Conservation (phyloP, 345 rosid species). For the Acer yangbiense region DNA sequence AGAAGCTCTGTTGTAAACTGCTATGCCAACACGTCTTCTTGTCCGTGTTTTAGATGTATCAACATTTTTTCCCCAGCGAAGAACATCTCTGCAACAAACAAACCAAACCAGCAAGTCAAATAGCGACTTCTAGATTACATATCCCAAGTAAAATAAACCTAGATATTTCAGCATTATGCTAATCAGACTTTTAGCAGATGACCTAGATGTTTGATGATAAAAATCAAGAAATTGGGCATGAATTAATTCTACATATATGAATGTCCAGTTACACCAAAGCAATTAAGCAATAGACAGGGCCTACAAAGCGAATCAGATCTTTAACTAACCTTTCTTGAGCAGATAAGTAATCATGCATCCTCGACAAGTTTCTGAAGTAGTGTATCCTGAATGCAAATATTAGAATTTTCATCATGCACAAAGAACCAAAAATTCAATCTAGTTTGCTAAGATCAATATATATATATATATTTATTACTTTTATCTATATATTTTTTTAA, state of each 20-base stretch:
- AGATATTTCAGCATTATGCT: too few relatives aligned
- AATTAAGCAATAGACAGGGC: background rate
- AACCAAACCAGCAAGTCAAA: constrained; percentile 2
- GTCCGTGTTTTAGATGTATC: too few relatives aligned
- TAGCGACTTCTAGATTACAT: background rate
- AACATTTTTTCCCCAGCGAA: too few relatives aligned
- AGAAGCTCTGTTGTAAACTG: too few relatives aligned
- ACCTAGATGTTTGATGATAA: background rate
- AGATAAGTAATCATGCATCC: too few relatives aligned
- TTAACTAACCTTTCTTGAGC: constrained; percentile 69
- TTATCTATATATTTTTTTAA: background rate
- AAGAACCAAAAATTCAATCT: background rate
- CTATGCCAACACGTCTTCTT: too few relatives aligned
- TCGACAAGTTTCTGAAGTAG: constrained; percentile 42
- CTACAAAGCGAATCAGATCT: background rate
- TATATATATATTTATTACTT: too few relatives aligned
- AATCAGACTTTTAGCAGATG: too few relatives aligned
- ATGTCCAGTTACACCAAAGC: background rate
- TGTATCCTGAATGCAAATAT: constrained; percentile 55
- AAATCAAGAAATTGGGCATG: background rate
- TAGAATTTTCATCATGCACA: constrained; percentile 12
- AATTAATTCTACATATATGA: background rate
- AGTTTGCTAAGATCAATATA: background rate
- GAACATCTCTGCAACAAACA: background rate
- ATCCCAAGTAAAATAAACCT: too few relatives aligned